Conservation (phyloP, 2,329 filamentous ascomycete genomes). For the Claviceps citrina region DNA sequence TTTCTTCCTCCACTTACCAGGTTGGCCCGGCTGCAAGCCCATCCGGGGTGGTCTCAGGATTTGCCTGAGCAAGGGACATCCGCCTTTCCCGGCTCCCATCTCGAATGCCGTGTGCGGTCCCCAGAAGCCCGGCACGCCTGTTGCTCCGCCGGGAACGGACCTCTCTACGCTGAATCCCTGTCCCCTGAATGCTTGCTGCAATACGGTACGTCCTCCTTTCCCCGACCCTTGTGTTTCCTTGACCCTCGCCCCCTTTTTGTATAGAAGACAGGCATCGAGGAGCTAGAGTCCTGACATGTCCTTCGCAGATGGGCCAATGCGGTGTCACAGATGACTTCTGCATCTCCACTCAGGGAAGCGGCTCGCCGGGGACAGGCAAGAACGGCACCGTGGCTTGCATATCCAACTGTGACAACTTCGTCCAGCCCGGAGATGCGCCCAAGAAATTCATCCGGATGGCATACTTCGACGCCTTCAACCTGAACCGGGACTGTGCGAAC, state of each 20-base stretch:
- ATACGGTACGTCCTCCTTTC: conserved; percentile 3
- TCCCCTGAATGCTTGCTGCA: conserved; percentile 9
- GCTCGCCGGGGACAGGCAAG: not conserved
- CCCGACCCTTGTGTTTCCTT: too few relatives aligned
- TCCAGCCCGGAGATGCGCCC: conserved; percentile 3
- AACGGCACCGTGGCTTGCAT: conserved; percentile 7
- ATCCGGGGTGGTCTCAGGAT: conserved; percentile 4
- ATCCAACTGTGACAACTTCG: conserved; percentile 13
- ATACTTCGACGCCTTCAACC: conserved; percentile 11
- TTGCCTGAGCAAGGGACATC: conserved; percentile 11
- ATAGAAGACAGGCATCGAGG: too few relatives aligned
- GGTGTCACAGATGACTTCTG: not conserved
- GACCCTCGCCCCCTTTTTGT: too few relatives aligned
- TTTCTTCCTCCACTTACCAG: too few relatives aligned
- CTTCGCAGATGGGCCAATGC: not conserved
- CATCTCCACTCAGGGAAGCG: not conserved
- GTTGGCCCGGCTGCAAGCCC: not conserved
- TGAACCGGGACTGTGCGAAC: conserved; percentile 6
- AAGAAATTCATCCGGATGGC: conserved; percentile 8
- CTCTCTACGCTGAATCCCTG: conserved; percentile 16
- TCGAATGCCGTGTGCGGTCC: conserved; percentile 12
- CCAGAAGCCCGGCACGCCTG: conserved; percentile 11
- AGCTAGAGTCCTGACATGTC: too few relatives aligned
- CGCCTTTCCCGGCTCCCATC: conserved; percentile 11
- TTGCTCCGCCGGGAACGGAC: conserved; percentile 4